Conservation (phyloP, 2,329 filamentous ascomycete species). For the Fusarium phyllophilum region DNA sequence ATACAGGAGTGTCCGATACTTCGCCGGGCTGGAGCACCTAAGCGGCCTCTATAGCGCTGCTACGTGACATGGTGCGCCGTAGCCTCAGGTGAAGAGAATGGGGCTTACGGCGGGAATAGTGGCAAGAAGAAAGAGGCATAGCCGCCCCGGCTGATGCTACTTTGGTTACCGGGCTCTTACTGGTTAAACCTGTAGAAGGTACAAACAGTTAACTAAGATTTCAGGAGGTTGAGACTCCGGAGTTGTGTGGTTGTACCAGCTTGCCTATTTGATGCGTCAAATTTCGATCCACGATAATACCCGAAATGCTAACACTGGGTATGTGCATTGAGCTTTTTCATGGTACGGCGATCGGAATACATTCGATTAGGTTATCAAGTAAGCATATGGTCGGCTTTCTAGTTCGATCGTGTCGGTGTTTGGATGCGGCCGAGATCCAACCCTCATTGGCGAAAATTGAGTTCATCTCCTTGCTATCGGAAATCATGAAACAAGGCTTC, state of each 20-base stretch:
- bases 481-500: neutral
- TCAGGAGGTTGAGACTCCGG: neutral
- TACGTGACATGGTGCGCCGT: no score
- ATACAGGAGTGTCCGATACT: no score
- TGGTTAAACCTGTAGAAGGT: fast-evolving
- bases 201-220: neutral
- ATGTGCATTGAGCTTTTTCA: neutral
- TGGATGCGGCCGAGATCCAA: neutral
- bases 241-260: fast-evolving
- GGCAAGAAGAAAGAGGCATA: no score
- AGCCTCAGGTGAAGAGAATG: no score
- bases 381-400: neutral
- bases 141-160: no score
- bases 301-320: neutral
- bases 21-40: no score
- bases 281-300: fast-evolving
- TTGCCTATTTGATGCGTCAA: neutral
- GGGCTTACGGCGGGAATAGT: no score
- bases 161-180: neutral
- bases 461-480: neutral
- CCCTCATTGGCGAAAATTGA: neutral
- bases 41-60: no score
- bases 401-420: neutral
- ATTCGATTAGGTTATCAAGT: neutral
- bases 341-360: neutral